These are phyloP conservation scores for Akebia trifoliata DNA, from an alignment of 164 flowering plant genomes.

Conservation along the genomic window DNA sequence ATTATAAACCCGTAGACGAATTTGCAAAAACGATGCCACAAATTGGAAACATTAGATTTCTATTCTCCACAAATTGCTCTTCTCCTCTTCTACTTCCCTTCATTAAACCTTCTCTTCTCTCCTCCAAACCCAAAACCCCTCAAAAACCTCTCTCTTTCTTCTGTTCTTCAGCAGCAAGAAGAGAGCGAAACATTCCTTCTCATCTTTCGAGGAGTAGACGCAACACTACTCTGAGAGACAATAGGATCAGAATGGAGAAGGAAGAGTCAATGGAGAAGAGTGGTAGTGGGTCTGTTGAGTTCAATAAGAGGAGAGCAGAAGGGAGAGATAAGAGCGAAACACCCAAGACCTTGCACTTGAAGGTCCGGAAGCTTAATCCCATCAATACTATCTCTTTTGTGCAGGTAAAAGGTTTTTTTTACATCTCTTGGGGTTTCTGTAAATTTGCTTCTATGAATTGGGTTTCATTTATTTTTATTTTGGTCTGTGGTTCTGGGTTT, in stretches of 20 bases:
- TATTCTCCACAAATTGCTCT: conserved; percentile 23
- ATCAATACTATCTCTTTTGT: conserved; percentile 72
- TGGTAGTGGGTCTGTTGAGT: too few species aligned
- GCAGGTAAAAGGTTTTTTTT: conserved; percentile 62
- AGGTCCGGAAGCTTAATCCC: conserved; percentile 69
- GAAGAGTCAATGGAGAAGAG: conserved; percentile 33
- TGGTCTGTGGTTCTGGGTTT: too few species aligned
- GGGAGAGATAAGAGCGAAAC: conserved; percentile 56
- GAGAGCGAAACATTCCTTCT: conserved; percentile 17
- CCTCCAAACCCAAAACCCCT: conserved; percentile 15
- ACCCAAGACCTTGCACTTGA: conserved; percentile 57
- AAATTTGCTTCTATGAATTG: neutral
- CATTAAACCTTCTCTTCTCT: conserved; percentile 11
- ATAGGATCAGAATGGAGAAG: conserved; percentile 25
- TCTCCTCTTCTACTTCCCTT: conserved; percentile 11
- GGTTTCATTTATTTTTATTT: neutral
- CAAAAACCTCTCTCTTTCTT: conserved; percentile 18
- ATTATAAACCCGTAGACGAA: too few species aligned
- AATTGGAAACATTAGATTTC: conserved; percentile 36
- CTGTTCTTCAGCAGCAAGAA: conserved; percentile 30
- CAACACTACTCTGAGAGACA: conserved; percentile 26
- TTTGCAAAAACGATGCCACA: conserved; percentile 33
- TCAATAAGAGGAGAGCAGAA: conserved; percentile 79
- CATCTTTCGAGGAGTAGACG: conserved; percentile 16
- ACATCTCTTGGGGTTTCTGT: neutral